Evolutionary conservation across 2,329 filamentous ascomycete species (phyloP), one percentile per base, ranked within the genome.

Genomic region (Talaromyces sp.): DNA sequence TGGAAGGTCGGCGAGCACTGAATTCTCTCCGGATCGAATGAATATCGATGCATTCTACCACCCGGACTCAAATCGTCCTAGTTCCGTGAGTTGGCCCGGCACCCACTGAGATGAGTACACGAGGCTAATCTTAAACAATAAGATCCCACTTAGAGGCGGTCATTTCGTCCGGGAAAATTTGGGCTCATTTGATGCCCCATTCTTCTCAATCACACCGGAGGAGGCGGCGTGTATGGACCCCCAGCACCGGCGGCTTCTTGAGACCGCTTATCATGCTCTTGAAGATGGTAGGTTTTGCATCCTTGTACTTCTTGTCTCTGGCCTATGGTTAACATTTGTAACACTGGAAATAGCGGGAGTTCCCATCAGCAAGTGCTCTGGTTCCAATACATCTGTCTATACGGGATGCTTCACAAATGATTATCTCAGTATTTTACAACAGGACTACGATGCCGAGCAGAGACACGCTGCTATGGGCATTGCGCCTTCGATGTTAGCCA

Each of bases 251-350:
- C 37, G 60, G 35, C 31, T 67, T 22, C 52, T 68, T 8, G 65
- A 67, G 60, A 35, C 33, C 14, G 31, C 63, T 8, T 66, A 56
- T 31, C 72, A 79, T 66, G 76, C 78, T 0, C 68, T 86, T 0
- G 79, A 81, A 58, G 76, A 57, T 43, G 37, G 61, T 57, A 43
- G 4, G 39, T 43, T 43, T 43, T n/a, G 39, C 19, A 27, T 27
- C 24, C 24, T 6, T 27, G 24, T 27, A 27, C 5, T 27, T 27
- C 24, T 27, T 3, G 24, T 27, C 24, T 27, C 24, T 27, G 24
- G 24, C 24, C 24, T 27, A 27, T 27, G 24, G 39, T 43, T 2
- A 27, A 27, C 24, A 27, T 27, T 6, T 27, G 14, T 43, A 43
- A 43, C 14, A 43, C 7, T n/a, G 14, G 14, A 43, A 43, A 43